Evolutionary conservation across 495 filamentous ascomycete species (phyloP).

Genomic region (Chaetomium fimeti): DNA sequence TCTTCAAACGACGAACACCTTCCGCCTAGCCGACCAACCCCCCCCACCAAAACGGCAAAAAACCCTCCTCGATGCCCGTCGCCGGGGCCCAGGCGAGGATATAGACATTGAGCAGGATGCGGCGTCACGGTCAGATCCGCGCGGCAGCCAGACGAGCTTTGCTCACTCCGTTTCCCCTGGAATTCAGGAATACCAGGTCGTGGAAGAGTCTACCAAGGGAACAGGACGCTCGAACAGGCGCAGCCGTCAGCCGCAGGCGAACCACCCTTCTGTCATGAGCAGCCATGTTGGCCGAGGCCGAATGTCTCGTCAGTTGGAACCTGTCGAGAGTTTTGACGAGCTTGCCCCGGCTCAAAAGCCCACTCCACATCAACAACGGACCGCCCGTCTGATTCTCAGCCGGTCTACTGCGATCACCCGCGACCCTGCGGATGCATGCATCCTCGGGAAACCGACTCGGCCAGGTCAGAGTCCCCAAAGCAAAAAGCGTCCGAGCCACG

Average conservation of each 20-base stretch:
- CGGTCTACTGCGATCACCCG: neutral
- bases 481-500: slow-evolving; percentile 18
- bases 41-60: slow-evolving; percentile 36
- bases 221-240: slow-evolving; percentile 17
- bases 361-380: neutral
- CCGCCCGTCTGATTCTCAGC: slow-evolving; percentile 7
- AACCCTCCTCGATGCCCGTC: slow-evolving; percentile 11
- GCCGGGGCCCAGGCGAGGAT: slow-evolving; percentile 1
- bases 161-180: slow-evolving; percentile 15
- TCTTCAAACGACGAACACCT: neutral
- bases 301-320: neutral
- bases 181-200: slow-evolving; percentile 28
- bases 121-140: slow-evolving; percentile 4
- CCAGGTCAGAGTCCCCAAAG: neutral
- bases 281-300: neutral
- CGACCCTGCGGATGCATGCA: slow-evolving; percentile 25
- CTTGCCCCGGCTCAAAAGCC: slow-evolving; percentile 1
- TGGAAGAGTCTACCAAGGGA: slow-evolving; percentile 14
- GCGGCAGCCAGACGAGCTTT: slow-evolving; percentile 27
- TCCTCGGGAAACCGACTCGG: slow-evolving; percentile 5
- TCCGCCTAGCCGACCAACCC: neutral
- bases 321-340: slow-evolving; percentile 20
- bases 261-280: neutral
- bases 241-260: slow-evolving; percentile 7
- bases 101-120: slow-evolving; percentile 30